phyloP scores from a whole-genome alignment of 768 basidiomycete species.

The Plicaturopsis crispa region DNA sequence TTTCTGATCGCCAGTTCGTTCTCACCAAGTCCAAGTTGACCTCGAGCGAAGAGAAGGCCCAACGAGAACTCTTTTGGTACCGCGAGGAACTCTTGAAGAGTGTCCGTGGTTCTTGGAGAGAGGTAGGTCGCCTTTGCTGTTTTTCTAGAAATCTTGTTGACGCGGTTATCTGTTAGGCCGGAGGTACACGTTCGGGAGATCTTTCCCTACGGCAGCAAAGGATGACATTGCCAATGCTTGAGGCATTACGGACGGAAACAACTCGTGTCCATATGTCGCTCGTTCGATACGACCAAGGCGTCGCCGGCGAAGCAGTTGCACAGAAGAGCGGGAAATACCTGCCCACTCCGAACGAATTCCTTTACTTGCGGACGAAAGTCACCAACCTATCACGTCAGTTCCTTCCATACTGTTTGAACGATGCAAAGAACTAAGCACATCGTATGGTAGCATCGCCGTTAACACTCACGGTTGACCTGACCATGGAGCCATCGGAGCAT shows the following conservation, averaged over 20 bases:
- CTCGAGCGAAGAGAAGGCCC: slow-evolving; percentile 46
- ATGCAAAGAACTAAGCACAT: too few species aligned
- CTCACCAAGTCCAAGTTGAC: slow-evolving; percentile 68
- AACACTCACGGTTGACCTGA: slow-evolving; percentile 45
- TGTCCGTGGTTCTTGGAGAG: slow-evolving; percentile 73
- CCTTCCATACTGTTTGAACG: too few species aligned
- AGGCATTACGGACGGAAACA: slow-evolving; percentile 63
- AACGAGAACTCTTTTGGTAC: slow-evolving; percentile 93
- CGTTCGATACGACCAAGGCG: slow-evolving; percentile 17
- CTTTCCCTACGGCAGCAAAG: slow-evolving; percentile 73
- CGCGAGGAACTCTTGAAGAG: slow-evolving; percentile 76
- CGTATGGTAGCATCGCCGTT: slow-evolving; percentile 37
- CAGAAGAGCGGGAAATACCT: slow-evolving; percentile 35
- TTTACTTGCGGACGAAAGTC: slow-evolving; percentile 49
- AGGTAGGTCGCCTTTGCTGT: slow-evolving; percentile 45
- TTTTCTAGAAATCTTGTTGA: slow-evolving; percentile 1
- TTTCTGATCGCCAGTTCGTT: slow-evolving; percentile 88
- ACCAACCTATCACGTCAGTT: slow-evolving; percentile 63
- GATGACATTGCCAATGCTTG: slow-evolving; percentile 74
- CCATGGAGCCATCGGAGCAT: slow-evolving; percentile 53
- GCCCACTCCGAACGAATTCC: slow-evolving; percentile 52
- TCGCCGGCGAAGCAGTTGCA: slow-evolving; percentile 13
- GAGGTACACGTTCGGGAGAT: slow-evolving; percentile 68
- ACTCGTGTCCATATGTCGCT: slow-evolving; percentile 54
- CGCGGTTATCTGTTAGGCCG: slow-evolving; percentile 43